Conservation (phyloP, 805 yeast genomes). For the Candida caryicola region DNA sequence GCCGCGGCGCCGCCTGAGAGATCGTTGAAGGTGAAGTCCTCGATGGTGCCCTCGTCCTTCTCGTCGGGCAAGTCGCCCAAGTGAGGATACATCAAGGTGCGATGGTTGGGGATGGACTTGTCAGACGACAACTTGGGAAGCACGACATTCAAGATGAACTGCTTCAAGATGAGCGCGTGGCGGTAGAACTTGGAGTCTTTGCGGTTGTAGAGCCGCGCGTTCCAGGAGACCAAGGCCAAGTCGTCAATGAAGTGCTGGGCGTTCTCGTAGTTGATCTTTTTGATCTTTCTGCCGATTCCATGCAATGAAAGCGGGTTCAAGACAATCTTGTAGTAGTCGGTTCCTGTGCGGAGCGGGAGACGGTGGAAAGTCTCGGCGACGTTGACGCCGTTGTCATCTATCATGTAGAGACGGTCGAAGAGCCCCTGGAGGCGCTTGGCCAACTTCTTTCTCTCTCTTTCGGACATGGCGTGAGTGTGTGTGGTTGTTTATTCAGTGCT, state of each 20-base stretch:
- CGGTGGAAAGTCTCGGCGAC: constrained; percentile 61
- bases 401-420: constrained; percentile 38
- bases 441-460: constrained; percentile 39
- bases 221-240: constrained; percentile 83
- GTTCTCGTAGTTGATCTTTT: constrained; percentile 50
- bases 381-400: constrained; percentile 45
- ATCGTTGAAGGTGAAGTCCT: constrained; percentile 10
- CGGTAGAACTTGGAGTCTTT: constrained; percentile 63
- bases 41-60: constrained; percentile 11
- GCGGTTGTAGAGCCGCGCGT: constrained; percentile 81
- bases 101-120: constrained; percentile 32
- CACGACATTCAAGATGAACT: constrained; percentile 43
- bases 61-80: constrained; percentile 69
- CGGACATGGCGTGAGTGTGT: constrained; percentile 25
- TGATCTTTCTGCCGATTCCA: constrained; percentile 60
- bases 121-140: constrained; percentile 50
- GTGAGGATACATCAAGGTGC: constrained; percentile 51
- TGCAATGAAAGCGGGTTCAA: constrained; percentile 79
- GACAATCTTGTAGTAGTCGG: constrained; percentile 79
- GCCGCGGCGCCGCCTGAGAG: neutral
- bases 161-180: constrained; percentile 62
- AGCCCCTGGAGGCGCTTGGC: constrained; percentile 28
- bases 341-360: constrained; percentile 67
- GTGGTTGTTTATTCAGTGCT: neutral
- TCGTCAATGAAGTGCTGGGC: constrained; percentile 74